Base-by-base conservation (phyloP, 768 basidiomycete species). In the Dacryopinax spathularia region DNA sequence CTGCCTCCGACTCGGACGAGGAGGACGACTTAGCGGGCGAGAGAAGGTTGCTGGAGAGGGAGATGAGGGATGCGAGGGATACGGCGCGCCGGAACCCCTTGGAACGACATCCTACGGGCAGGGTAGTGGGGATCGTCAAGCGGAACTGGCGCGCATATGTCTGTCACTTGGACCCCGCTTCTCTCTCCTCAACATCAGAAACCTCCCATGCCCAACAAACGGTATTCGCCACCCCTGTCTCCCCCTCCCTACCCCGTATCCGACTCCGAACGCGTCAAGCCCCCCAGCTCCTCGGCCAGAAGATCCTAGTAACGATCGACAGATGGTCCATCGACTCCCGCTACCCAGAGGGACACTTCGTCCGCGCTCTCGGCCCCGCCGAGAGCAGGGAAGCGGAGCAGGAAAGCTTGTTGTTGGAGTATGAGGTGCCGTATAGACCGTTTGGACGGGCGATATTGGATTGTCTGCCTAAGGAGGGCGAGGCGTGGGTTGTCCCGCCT, bases 101-200 rank as follows among this genome's bases (percentile, higher is more conserved):
- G 39, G 69, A 70, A 62, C 65, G 67, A 33, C 91, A 93, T 69
- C 95, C 95, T 1, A 98, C 95, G 0, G 96, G 96, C 10, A 83
- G 84, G 29, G 80, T 98, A 3, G 88, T 97, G 9, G 96, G 96
- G 6, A 78, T 98, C 62, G 84, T 94, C 68, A 96, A 96, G 74
- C 83, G 96, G 9, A 94, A 94, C 70, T 99, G 95, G 95, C 78
- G 94, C 70, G 86, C 94, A 84, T 92, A 91, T 70, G 95, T 98
- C 35, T 97, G 93, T 74, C 94, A 97, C 72, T 85, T 99, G 59
- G 96, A 97, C 73, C 83, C 85, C 65, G 83, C 88, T 0, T 94
- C 95, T 1, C 81, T 98, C 34, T 86, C 87, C 0, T 88, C 89
- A 2, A 82, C 84, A 2, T 85, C 84, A 64, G 71, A 83, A 16